These are phyloP conservation scores for Leucocoprinus sp. DNA, from an alignment of 768 basidiomycete genomes.

Conservation along the genomic window DNA sequence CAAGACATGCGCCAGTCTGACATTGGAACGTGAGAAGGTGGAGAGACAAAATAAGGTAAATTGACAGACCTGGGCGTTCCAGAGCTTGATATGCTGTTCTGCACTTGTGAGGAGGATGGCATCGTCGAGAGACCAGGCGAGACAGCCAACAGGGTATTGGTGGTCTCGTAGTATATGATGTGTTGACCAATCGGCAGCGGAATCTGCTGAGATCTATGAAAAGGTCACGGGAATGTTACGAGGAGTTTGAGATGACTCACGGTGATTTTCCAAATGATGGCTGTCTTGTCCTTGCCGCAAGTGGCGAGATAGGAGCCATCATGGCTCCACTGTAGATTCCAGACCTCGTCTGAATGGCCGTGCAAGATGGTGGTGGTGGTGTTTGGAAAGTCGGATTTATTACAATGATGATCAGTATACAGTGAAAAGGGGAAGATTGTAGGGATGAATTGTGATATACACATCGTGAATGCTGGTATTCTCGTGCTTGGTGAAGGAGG, in stretches of 20 bases:
- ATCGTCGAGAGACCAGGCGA: slow-evolving; percentile 94
- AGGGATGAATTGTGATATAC: slow-evolving; percentile 76
- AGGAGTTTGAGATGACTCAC: slow-evolving; percentile 36
- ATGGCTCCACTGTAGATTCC: slow-evolving; percentile 94
- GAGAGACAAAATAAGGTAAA: background rate
- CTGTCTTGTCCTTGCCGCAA: slow-evolving; percentile 79
- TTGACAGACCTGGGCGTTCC: slow-evolving; percentile 75
- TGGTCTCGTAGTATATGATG: slow-evolving; percentile 68
- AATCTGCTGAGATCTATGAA: slow-evolving; percentile 32
- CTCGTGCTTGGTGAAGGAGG: slow-evolving; percentile 77
- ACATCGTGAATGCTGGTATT: slow-evolving; percentile 74
- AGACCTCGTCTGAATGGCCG: slow-evolving; percentile 90
- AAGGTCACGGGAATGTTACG: slow-evolving; percentile 12
- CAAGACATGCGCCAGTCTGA: slow-evolving; percentile 69
- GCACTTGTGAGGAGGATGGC: slow-evolving; percentile 73
- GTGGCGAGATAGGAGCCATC: slow-evolving; percentile 80
- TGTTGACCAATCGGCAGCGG: slow-evolving; percentile 42
- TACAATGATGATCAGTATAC: slow-evolving; percentile 81
- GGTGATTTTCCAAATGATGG: slow-evolving; percentile 83
- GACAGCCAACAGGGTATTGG: slow-evolving; percentile 63
- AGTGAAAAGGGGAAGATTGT: slow-evolving; percentile 61
- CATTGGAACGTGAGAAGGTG: slow-evolving; percentile 5
- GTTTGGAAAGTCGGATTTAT: slow-evolving; percentile 73
- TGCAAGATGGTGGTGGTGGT: slow-evolving; percentile 79
- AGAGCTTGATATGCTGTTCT: slow-evolving; percentile 78